Conservation (phyloP, 441 rosid genomes). For the Corymbia calophylla region DNA sequence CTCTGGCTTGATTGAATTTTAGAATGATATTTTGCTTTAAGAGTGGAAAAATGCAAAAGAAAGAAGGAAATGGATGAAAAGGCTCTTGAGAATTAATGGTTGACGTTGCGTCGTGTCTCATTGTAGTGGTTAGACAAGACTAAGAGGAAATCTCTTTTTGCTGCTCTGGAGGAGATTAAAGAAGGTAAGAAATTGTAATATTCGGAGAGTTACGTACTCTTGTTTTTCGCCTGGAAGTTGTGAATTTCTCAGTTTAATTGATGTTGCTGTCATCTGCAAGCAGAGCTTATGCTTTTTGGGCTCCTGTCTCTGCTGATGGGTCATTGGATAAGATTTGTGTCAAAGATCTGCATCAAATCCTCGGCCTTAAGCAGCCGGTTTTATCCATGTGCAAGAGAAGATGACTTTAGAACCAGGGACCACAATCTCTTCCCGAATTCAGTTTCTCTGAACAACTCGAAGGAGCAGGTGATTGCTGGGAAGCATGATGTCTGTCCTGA, state of each 20-base stretch:
- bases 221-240: neutral
- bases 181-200: neutral
- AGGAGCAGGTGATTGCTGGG: neutral
- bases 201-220: neutral
- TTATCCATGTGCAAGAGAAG: neutral
- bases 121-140: neutral
- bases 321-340: neutral
- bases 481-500: neutral
- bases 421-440: neutral
- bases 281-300: constrained; percentile 5
- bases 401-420: neutral
- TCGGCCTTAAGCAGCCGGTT: neutral
- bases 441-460: neutral
- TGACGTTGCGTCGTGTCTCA: neutral
- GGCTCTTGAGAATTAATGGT: neutral
- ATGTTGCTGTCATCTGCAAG: neutral
- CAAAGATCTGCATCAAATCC: constrained; percentile 1
- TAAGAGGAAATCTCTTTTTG: neutral
- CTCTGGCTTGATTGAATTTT: neutral
- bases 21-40: neutral
- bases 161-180: neutral
- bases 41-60: neutral
- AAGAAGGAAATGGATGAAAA: neutral
- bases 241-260: neutral
- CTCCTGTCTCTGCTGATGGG: constrained; percentile 4